Evolutionary conservation across 2,329 filamentous ascomycete species (phyloP), one percentile per base, ranked within the genome.

Genomic region (Colletotrichum sp.): DNA sequence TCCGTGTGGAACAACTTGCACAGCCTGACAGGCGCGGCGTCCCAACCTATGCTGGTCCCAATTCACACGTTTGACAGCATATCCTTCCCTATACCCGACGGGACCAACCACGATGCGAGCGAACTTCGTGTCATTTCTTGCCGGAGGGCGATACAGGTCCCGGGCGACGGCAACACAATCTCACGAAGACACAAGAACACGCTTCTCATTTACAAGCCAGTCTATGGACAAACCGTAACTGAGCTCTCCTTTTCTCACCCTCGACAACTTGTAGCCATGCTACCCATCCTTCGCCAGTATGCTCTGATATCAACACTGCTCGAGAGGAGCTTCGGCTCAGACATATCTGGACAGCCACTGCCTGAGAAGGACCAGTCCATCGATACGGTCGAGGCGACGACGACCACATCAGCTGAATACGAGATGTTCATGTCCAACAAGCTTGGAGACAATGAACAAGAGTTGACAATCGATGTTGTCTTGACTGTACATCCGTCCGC

Each of bases 231-330:
- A 72, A 88, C 89, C 5, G 83, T 98, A 10, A 90, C 90, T 1
- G 91, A 93, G 71, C 87, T 97, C 36, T 92, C 94, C 0, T 96
- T 98, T 81, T 91, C 92, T 4, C 95, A 98, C 80, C 95, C 95
- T 0, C 90, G 92, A 66, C 95, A 98, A 81, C 86, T 98, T 6
- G 86, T 96, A 8, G 89, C 91, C 69, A 91, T 96, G 81, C 88
- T 98, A n/a, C 94, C 95, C 1, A 87, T 90, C 6, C 86, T 97
- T 18, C 89, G 95, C 16, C 95, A 97, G 82, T 97, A 95, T 81
- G 93, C 93, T 0, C 92, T 94, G 78, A 86, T 95, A 6, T 92
- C 92, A 2, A 91, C 88, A 0, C 84, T 97, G 4, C 87, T 96
- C 5, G 86, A 89, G 71, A 91, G 90, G 66, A 92, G 89, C 72